These are phyloP conservation scores for Aureobasidium namibiae DNA, from an alignment of 2,329 filamentous ascomycete genomes.

Conservation along the genomic window DNA sequence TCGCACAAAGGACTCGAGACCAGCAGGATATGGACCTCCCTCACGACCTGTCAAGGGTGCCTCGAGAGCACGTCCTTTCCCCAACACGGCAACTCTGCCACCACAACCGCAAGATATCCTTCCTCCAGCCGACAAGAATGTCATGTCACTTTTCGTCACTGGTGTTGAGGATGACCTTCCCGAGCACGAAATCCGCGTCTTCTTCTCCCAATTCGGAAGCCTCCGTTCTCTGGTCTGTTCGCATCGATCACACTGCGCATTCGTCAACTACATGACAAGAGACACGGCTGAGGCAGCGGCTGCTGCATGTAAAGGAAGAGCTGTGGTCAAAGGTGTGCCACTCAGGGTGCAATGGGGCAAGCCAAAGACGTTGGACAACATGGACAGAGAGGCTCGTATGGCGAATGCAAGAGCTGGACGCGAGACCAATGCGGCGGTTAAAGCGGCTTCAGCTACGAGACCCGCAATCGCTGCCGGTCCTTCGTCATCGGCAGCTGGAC, in stretches of 20 bases:
- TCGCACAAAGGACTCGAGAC: constrained; percentile 56
- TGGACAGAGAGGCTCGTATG: constrained; percentile 78
- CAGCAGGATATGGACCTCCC: constrained; percentile 19
- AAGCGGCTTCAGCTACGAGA: constrained; percentile 19
- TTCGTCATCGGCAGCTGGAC: constrained; percentile 31
- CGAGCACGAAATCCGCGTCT: constrained; percentile 81
- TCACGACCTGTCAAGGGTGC: constrained; percentile 35
- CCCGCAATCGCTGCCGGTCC: constrained; percentile 17
- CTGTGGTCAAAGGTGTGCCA: constrained; percentile 84
- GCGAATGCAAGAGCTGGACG: constrained; percentile 74
- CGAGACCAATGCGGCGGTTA: constrained; percentile 32
- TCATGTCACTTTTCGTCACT: constrained; percentile 90
- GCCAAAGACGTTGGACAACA: constrained; percentile 82
- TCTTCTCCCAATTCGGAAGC: constrained; percentile 82
- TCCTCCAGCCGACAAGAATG: constrained; percentile 73
- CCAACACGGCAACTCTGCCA: constrained; percentile 63
- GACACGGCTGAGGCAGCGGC: constrained; percentile 81
- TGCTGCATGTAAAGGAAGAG: constrained; percentile 74
- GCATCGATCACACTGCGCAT: constrained; percentile 94
- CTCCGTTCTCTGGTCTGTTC: constrained; percentile 91
- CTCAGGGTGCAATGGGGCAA: constrained; percentile 86
- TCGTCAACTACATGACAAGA: constrained; percentile 85
- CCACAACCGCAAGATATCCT: constrained; percentile 77
- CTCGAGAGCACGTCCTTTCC: constrained; percentile 48
- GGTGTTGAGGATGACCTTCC: constrained; percentile 94